phyloP scores from a whole-genome alignment of 176 grass and related monocot genomes.

The Oryza australiensis region DNA sequence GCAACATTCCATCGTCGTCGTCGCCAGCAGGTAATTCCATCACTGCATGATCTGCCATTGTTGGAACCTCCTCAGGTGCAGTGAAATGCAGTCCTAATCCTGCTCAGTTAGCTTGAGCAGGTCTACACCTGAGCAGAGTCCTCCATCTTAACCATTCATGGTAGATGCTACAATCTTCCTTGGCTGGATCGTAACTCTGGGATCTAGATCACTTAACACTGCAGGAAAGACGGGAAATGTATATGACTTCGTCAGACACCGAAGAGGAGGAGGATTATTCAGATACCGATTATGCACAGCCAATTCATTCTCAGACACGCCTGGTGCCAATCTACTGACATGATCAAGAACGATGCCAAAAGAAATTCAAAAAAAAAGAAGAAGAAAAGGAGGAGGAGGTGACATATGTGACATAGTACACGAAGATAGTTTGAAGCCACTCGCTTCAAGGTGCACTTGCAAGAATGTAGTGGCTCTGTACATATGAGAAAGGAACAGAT shows the following conservation, averaged over 20 bases:
- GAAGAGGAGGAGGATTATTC: conserved; percentile 13
- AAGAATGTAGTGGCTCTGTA: conserved; percentile 47
- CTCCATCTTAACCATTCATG: background rate
- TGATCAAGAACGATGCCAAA: background rate
- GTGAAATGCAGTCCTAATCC: background rate
- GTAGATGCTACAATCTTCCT: conserved; percentile 9
- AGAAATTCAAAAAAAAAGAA: background rate
- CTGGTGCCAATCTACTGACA: conserved; percentile 45
- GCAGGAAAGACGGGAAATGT: conserved; percentile 39
- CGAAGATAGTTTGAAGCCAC: conserved; percentile 42
- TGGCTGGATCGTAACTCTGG: conserved; percentile 38
- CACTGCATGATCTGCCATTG: background rate
- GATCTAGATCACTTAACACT: conserved; percentile 55
- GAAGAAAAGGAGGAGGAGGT: background rate
- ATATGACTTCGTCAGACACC: conserved; percentile 28
- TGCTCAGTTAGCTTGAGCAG: background rate
- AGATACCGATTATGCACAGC: background rate
- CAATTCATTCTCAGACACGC: conserved; percentile 11
- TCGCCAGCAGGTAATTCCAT: conserved; percentile 57
- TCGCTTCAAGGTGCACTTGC: conserved; percentile 33
- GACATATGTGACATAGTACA: conserved; percentile 28
- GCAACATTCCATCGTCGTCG: conserved; percentile 61
- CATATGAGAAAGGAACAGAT: conserved; percentile 26
- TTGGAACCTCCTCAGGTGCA: conserved; percentile 1
- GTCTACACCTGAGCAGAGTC: conserved; percentile 19